A percentile compares a stretch with the other conserved stretches of the same genome.
phyloP scores from a whole-genome alignment of 768 basidiomycete genomes.

The Suillus discolor region DNA sequence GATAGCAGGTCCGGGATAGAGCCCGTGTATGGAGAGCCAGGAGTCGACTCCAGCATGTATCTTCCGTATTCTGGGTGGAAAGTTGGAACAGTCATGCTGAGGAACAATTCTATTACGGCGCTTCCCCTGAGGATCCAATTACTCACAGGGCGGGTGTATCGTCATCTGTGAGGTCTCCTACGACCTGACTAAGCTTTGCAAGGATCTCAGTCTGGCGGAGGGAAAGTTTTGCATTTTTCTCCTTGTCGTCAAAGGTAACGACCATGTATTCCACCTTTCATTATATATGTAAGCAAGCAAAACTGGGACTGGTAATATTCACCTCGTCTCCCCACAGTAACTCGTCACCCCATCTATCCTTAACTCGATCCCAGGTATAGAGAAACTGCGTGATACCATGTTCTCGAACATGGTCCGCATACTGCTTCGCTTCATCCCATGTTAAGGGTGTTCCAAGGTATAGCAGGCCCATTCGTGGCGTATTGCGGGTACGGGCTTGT shows the following conservation, averaged over 20 bases:
- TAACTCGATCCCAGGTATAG: constrained; percentile 89
- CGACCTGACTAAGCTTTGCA: constrained; percentile 68
- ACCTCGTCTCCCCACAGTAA: constrained; percentile 99
- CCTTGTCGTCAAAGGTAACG: constrained; percentile 75
- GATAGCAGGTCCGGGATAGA: constrained; percentile 82
- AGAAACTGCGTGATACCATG: constrained; percentile 97
- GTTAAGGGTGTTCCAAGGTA: constrained; percentile 89
- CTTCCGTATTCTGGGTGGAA: constrained; percentile 99
- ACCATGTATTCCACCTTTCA: constrained; percentile 95
- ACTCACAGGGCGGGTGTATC: constrained; percentile 57
- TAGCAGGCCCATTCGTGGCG: constrained; percentile 78
- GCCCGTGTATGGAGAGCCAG: constrained; percentile 92
- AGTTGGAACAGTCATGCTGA: constrained; percentile 75
- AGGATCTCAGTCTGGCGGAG: constrained; percentile 96
- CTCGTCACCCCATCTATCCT: constrained; percentile 88
- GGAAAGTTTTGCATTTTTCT: constrained; percentile 84
- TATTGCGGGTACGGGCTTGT: constrained; percentile 10
- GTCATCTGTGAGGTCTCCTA: constrained; percentile 62
- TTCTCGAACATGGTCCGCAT: constrained; percentile 85
- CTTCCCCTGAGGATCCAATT: not conserved
- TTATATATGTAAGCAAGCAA: not conserved
- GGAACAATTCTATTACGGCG: constrained; percentile 11
- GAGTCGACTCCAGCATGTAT: constrained; percentile 98
- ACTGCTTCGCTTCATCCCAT: constrained; percentile 88
- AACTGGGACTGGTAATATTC: constrained; percentile 17